phyloP scores from a whole-genome alignment of 106 monocot genomes.

The Alisma plantagoaquatica region DNA sequence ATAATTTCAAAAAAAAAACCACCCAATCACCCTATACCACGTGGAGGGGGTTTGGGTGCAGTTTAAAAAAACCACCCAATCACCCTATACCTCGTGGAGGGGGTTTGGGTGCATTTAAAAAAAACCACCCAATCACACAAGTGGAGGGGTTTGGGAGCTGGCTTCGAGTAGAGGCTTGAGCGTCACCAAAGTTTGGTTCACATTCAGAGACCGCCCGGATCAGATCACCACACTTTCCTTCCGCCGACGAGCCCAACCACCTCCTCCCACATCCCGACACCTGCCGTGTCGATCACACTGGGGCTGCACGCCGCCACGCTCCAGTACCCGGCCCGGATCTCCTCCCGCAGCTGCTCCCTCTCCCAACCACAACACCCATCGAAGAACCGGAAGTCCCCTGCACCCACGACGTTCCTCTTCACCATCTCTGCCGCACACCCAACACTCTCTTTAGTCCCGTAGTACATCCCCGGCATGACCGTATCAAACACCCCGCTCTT shows the following conservation, averaged over 20 bases:
- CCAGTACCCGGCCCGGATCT: slow-evolving; percentile 72
- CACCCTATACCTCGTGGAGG: no score
- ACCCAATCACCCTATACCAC: no score
- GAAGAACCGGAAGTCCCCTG: slow-evolving; percentile 75
- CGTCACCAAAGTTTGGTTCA: no score
- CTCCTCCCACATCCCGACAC: slow-evolving; percentile 60
- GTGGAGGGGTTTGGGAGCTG: no score
- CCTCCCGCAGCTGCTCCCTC: slow-evolving; percentile 51
- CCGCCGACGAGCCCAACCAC: slow-evolving; percentile 49
- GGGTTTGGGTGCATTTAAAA: no score
- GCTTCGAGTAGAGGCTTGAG: no score
- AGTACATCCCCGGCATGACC: slow-evolving; percentile 72
- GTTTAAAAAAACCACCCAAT: no score
- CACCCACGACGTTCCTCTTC: slow-evolving; percentile 43
- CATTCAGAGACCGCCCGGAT: no score
- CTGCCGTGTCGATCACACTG: slow-evolving; percentile 24
- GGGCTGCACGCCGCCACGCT: slow-evolving; percentile 65
- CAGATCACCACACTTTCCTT: slow-evolving; percentile 64
- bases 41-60: no score
- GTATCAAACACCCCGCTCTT: slow-evolving; percentile 65
- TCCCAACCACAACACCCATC: slow-evolving; percentile 94
- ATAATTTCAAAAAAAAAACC: no score
- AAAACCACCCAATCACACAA: no score
- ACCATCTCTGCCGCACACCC: slow-evolving; percentile 90
- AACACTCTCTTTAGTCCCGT: slow-evolving; percentile 72